Evolutionary conservation across 768 basidiomycete species (phyloP).

Genomic region (Xerocomellus intermedius): DNA sequence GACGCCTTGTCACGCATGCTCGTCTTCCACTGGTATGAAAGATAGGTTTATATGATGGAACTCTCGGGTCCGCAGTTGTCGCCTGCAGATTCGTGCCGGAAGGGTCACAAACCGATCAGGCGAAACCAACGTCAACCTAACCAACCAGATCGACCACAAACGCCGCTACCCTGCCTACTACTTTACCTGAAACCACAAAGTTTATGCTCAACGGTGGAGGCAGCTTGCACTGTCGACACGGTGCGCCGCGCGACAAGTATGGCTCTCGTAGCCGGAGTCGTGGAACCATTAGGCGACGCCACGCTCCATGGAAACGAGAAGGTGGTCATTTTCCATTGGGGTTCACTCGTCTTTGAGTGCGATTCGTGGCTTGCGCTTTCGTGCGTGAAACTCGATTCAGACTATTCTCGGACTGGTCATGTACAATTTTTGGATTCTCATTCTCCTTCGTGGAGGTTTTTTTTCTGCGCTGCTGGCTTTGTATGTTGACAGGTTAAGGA

Average conservation of each 20-base stretch:
- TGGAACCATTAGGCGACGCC: neutral
- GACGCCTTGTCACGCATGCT: slow-evolving; percentile 7
- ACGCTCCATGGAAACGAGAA: slow-evolving; percentile 18
- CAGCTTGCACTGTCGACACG: neutral
- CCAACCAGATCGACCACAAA: too few species aligned
- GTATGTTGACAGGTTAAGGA: neutral
- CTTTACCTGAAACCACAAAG: neutral
- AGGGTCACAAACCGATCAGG: neutral
- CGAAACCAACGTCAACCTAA: too few species aligned
- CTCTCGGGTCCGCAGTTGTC: neutral
- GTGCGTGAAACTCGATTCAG: slow-evolving; percentile 27
- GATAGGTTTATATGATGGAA: neutral
- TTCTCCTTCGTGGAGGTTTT: slow-evolving; percentile 20
- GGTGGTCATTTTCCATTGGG: slow-evolving; percentile 1
- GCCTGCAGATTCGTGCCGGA: neutral
- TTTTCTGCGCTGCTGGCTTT: neutral
- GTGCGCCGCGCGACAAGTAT: neutral
- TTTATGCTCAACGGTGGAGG: neutral
- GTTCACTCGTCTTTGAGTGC: slow-evolving; percentile 20
- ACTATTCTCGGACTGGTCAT: slow-evolving; percentile 25
- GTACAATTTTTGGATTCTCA: slow-evolving; percentile 13
- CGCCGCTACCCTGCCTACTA: neutral
- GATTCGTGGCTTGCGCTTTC: slow-evolving; percentile 22
- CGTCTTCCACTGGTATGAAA: neutral
- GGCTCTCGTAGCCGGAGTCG: neutral